phyloP scores from a whole-genome alignment of 257 asterid species.

The Forsythia suspensa region DNA sequence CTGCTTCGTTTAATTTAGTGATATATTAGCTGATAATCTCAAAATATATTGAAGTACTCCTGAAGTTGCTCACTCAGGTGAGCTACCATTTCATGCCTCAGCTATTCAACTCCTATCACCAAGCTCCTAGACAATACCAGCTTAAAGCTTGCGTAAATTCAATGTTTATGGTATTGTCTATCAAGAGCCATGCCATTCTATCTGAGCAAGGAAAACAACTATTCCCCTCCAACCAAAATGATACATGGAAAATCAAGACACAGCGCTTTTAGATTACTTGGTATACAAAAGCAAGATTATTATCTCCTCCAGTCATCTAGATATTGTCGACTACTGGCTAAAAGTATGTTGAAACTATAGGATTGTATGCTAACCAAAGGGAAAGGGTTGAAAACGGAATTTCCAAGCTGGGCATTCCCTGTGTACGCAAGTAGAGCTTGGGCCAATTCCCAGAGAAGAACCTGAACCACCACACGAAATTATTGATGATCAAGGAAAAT shows the following conservation, averaged over 20 bases:
- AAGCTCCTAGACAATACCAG: background rate
- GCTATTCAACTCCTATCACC: background rate
- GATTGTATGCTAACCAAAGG: conserved; percentile 47
- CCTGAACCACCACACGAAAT: conserved; percentile 34
- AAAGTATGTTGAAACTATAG: background rate
- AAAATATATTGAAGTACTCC: background rate
- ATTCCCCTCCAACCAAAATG: background rate
- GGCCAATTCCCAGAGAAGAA: conserved; percentile 55
- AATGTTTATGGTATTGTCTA: background rate
- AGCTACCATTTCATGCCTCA: background rate
- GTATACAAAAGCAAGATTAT: background rate
- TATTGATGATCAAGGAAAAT: background rate
- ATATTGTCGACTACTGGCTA: background rate
- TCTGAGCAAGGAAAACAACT: background rate
- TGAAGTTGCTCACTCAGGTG: background rate
- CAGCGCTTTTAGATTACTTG: background rate
- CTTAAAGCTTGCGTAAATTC: background rate
- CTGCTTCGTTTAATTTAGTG: background rate
- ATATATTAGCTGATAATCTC: background rate
- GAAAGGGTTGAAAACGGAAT: conserved; percentile 43
- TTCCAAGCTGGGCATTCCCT: conserved; percentile 31
- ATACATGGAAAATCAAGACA: too few relatives aligned
- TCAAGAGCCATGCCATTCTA: background rate
- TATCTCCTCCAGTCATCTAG: background rate
- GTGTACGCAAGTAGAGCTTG: conserved; percentile 37